phyloP scores from a whole-genome alignment of 1,284 basidiomycete genomes.

The Pseudomicrostroma phylloplanum region DNA sequence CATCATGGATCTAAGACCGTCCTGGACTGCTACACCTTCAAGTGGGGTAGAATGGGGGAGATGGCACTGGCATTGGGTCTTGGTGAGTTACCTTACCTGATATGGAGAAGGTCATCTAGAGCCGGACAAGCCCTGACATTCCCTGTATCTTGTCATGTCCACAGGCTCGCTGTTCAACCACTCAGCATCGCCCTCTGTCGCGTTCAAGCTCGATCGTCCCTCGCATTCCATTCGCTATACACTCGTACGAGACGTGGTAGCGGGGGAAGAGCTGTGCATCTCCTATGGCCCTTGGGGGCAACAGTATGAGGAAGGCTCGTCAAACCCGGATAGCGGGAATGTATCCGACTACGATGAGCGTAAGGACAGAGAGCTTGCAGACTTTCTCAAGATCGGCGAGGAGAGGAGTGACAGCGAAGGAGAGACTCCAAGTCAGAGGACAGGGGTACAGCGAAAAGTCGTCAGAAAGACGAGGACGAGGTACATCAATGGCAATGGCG shows the following conservation, averaged over 20 bases:
- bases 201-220: slow-evolving; percentile 56
- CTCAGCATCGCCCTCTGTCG: slow-evolving; percentile 61
- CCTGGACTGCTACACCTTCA: slow-evolving; percentile 78
- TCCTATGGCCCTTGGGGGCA: slow-evolving; percentile 59
- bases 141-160: not conserved
- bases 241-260: slow-evolving; percentile 57
- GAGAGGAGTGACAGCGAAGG: not conserved
- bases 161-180: slow-evolving; percentile 76
- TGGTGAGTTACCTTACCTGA: slow-evolving; percentile 56
- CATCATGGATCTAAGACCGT: slow-evolving; percentile 57
- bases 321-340: not conserved
- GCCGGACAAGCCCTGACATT: not conserved
- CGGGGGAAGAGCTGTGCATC: slow-evolving; percentile 71
- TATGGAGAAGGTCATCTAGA: not conserved
- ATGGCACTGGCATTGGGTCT: slow-evolving; percentile 83
- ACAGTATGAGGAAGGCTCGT: slow-evolving; percentile 4
- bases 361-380: not conserved
- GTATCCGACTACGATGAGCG: slow-evolving; percentile 9
- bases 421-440: not conserved
- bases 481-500: not conserved
- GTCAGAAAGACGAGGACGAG: slow-evolving; percentile 1
- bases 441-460: not conserved
- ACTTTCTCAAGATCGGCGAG: not conserved
- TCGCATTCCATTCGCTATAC: slow-evolving; percentile 65
- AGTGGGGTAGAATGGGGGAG: slow-evolving; percentile 57